Evolutionary conservation across 2,329 filamentous ascomycete genomes (phyloP).

Genomic region (Chrysoporthe deuterocubensis): DNA sequence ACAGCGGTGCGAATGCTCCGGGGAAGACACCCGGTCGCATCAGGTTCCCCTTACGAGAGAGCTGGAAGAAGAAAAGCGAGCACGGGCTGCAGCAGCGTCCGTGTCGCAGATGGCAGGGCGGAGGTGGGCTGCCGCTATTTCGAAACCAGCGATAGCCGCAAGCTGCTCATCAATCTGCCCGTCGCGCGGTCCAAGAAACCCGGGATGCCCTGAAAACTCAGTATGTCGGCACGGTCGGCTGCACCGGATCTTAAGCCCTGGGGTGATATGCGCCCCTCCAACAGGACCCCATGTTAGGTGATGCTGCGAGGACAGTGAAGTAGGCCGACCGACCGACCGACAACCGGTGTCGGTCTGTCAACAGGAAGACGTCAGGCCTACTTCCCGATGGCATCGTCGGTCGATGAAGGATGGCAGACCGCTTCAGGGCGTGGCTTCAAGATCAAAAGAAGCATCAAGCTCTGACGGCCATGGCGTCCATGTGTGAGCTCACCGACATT

Average conservation of each 20-base stretch:
- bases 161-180: not conserved
- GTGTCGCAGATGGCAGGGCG: constrained; percentile 24
- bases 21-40: constrained; percentile 17
- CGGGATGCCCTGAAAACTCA: no score
- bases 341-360: not conserved
- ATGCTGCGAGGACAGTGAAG: not conserved
- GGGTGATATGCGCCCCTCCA: not conserved
- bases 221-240: not conserved
- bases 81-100: constrained; percentile 21
- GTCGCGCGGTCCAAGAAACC: constrained; percentile 1
- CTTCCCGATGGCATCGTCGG: not conserved
- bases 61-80: not conserved
- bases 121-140: constrained; percentile 9
- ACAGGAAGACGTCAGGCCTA: not conserved
- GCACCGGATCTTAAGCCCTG: not conserved
- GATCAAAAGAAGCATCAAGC: not conserved
- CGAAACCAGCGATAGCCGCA: constrained; percentile 20
- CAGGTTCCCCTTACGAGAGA: not conserved
- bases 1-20: constrained; percentile 18
- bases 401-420: not conserved
- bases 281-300: not conserved
- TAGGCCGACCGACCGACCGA: not conserved
- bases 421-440: not conserved
- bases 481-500: constrained; percentile 17
- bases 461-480: not conserved